A percentile compares a stretch with the other conserved stretches of the same genome.
These are phyloP conservation scores for Cubamyces sp. DNA, from an alignment of 768 basidiomycete genomes.

Conservation along the genomic window DNA sequence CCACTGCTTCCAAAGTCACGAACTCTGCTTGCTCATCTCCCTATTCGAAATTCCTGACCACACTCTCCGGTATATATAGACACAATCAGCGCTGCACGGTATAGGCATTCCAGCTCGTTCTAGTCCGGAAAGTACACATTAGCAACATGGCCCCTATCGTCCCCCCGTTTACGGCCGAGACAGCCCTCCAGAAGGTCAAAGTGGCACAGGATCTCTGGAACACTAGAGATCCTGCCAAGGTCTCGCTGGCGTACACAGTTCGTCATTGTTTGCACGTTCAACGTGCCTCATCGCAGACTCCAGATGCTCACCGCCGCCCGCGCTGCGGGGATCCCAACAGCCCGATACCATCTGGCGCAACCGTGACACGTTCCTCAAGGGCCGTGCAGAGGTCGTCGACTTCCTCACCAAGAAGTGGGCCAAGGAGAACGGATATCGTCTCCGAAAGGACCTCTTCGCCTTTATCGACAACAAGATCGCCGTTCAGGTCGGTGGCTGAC, in stretches of 20 bases:
- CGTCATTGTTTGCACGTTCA: background rate
- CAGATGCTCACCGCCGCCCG: background rate
- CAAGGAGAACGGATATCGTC: constrained; percentile 51
- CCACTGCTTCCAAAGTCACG: background rate
- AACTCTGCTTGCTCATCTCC: background rate
- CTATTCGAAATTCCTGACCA: background rate
- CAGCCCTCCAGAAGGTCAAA: constrained; percentile 50
- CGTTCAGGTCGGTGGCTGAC: constrained; percentile 44
- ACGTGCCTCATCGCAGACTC: too few relatives aligned
- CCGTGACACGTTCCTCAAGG: constrained; percentile 51
- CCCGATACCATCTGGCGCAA: constrained; percentile 59
- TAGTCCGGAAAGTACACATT: too few relatives aligned
- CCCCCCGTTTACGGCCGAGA: constrained; percentile 39
- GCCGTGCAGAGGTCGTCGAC: constrained; percentile 46
- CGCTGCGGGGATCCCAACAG: constrained; percentile 5
- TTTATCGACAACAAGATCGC: constrained; percentile 59
- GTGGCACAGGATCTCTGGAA: constrained; percentile 57
- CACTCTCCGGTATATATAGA: too few relatives aligned
- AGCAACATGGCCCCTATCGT: constrained; percentile 15
- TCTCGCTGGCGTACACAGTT: constrained; percentile 53
- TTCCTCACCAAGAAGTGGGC: constrained; percentile 58
- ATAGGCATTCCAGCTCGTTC: too few relatives aligned
- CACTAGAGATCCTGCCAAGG: constrained; percentile 40
- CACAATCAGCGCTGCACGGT: too few relatives aligned
- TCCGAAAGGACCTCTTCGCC: constrained; percentile 58